A percentile compares a stretch with the other conserved stretches of the same genome.
These are phyloP conservation scores for Mycosarcoma mackinlayi DNA, from an alignment of 1,284 basidiomycete species.

Conservation along the genomic window DNA sequence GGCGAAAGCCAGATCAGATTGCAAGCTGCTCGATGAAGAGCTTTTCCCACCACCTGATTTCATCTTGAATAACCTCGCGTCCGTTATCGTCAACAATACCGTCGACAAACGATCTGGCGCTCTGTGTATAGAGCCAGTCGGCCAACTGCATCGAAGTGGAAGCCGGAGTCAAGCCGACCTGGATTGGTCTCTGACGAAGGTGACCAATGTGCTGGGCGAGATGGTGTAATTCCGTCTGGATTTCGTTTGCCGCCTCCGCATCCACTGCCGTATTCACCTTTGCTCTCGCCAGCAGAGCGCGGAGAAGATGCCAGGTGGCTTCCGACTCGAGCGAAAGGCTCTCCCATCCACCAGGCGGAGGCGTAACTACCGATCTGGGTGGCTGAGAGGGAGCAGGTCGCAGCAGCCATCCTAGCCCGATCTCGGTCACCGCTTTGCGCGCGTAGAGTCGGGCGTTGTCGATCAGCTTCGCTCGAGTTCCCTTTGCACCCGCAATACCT, in stretches of 20 bases:
- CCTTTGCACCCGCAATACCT: conserved; percentile 31
- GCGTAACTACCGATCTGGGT: conserved; percentile 1
- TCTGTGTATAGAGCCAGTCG: conserved; percentile 31
- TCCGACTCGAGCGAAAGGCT: conserved; percentile 44
- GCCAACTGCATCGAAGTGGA: conserved; percentile 18
- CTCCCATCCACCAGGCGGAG: conserved; percentile 49
- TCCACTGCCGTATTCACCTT: conserved; percentile 9
- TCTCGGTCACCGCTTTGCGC: conserved; percentile 50
- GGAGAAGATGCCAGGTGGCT: conserved; percentile 27
- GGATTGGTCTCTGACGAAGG: conserved; percentile 25
- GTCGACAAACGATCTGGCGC: conserved; percentile 33
- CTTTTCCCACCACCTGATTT: conserved; percentile 37
- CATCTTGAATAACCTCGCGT: conserved; percentile 14
- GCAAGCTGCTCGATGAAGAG: conserved; percentile 25
- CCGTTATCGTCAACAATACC: conserved; percentile 35
- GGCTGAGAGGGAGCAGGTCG: conserved; percentile 17
- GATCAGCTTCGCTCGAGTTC: conserved; percentile 35
- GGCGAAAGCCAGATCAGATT: too few relatives aligned
- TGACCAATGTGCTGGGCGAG: conserved; percentile 20
- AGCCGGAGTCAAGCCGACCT: conserved; percentile 12
- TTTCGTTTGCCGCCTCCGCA: conserved; percentile 4
- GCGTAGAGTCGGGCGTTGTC: conserved; percentile 55
- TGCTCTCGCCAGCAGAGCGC: conserved; percentile 23
- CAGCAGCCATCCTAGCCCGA: conserved; percentile 49
- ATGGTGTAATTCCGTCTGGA: conserved; percentile 15